These are phyloP conservation scores for Trametes elegans DNA, from an alignment of 768 basidiomycete species.

Conservation along the genomic window DNA sequence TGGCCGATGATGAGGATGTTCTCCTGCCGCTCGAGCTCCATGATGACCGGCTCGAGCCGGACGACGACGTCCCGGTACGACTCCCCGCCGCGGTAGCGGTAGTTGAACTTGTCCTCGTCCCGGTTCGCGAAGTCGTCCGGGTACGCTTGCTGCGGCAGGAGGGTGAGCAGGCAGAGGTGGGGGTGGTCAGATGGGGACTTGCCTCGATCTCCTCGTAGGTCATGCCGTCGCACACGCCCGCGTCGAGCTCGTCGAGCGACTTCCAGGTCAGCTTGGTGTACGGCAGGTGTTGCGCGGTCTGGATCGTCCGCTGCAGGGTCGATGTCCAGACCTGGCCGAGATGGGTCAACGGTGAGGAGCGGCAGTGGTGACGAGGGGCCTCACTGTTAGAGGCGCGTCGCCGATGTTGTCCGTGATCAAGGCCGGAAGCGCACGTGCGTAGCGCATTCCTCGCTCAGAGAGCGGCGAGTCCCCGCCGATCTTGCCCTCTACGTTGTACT, in stretches of 20 bases:
- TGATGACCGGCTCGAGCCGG: slow-evolving; percentile 95
- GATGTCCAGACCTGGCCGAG: slow-evolving; percentile 90
- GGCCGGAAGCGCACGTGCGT: slow-evolving; percentile 81
- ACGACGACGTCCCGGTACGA: slow-evolving; percentile 97
- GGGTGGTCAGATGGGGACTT: slow-evolving; percentile 3
- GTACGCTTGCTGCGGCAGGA: slow-evolving; percentile 74
- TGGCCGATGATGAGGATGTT: slow-evolving; percentile 97
- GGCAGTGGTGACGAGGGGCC: slow-evolving; percentile 21
- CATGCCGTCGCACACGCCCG: slow-evolving; percentile 99
- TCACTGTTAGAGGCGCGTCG: slow-evolving; percentile 79
- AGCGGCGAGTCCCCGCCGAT: slow-evolving; percentile 96
- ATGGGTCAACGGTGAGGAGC: too few species aligned
- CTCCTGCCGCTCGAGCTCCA: slow-evolving; percentile 98
- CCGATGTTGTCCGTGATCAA: slow-evolving; percentile 91
- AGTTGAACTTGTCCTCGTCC: slow-evolving; percentile 99
- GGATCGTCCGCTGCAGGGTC: slow-evolving; percentile 90
- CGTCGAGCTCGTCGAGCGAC: slow-evolving; percentile 95
- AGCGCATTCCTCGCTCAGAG: slow-evolving; percentile 80
- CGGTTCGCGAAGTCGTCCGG: slow-evolving; percentile 98
- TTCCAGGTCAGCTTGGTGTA: slow-evolving; percentile 98
- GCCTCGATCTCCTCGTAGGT: slow-evolving; percentile 99
- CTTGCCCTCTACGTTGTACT: slow-evolving; percentile 93
- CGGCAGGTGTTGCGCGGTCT: slow-evolving; percentile 79
- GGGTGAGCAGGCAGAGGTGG: not conserved
- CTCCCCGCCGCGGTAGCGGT: slow-evolving; percentile 95